Base-by-base conservation (phyloP, 257 asterid genomes). In the Henckelia pumila region DNA sequence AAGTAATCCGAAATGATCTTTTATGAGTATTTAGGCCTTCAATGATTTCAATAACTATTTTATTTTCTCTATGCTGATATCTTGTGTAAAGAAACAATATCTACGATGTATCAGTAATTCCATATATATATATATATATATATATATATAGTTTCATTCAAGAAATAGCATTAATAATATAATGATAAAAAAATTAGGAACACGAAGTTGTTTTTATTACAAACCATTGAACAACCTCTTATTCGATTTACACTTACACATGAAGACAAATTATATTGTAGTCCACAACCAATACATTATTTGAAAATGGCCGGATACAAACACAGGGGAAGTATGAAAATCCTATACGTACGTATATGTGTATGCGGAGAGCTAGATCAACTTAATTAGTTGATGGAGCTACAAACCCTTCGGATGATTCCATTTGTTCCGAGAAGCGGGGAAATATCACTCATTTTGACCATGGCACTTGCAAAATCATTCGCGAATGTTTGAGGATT, bases 401-500 rank as follows among this genome's bases (percentile, higher is more conserved):
- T 37, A 29, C 82, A 78, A 4, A 21, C 22, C 73, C 66, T 78
- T 60, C 82, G 71, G 7, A 78, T 71, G 32, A 78, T 74, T 21
- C 82, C 82, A 62, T 70, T 57, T 4, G n/a, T 23, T 1, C 74
- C 77, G 0, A 56, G 21, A 17, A 60, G 76, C 0, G 68, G 75
- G 16, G 53, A 32, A 10, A 78, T 71, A 29, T 78, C 82, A 7
- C 75, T 68, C 79, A 78, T 78, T 21, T 63, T 78, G 26, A 74
- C 64, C 82, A 78, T 78, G 1, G 84, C 80, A 5, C 2, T 62
- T 20, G 67, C 77, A 14, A 80, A 80, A 40, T 73, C 79, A 2
- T 61, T 21, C 0, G 70, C 37, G 10, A 80, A 80, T 8, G 47
- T 53, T 22, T 19, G 6, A 1, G 77, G 82, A 11, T 40, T 70